These are phyloP conservation scores for Elaeagnus macrophylla DNA, from an alignment of 306 rosid genomes.

Conservation along the genomic window DNA sequence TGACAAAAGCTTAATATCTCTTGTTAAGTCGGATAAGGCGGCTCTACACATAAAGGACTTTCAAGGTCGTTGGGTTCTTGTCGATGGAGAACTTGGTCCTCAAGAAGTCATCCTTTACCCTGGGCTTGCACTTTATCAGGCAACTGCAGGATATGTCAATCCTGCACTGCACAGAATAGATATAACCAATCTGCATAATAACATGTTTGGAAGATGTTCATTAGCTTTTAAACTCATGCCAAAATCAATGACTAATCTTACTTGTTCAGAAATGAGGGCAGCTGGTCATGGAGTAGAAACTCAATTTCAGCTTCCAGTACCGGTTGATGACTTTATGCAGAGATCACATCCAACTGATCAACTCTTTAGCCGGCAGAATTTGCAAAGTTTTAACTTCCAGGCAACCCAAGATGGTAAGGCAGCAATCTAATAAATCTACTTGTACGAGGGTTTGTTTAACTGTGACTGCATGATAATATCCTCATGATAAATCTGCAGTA, in stretches of 20 bases:
- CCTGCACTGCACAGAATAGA: conserved; percentile 81
- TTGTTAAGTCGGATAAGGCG: conserved; percentile 77
- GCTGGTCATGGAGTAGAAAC: conserved; percentile 94
- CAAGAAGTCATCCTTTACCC: conserved; percentile 92
- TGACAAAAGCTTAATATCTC: conserved; percentile 81
- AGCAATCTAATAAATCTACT: conserved; percentile 12
- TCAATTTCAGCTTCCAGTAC: conserved; percentile 83
- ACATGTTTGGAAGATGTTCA: conserved; percentile 75
- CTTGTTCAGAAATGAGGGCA: conserved; percentile 94
- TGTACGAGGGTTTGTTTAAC: not conserved
- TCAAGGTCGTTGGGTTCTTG: conserved; percentile 87
- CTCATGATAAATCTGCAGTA: not conserved
- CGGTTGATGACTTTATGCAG: conserved; percentile 97
- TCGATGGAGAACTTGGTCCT: conserved; percentile 86
- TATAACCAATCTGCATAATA: conserved; percentile 49
- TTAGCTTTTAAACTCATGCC: conserved; percentile 83
- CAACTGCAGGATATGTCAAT: conserved; percentile 92
- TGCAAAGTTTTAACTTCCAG: conserved; percentile 70
- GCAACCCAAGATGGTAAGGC: conserved; percentile 73
- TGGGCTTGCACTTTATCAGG: conserved; percentile 95
- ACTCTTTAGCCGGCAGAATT: conserved; percentile 57
- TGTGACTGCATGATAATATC: not conserved
- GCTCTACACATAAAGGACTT: conserved; percentile 74
- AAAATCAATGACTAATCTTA: conserved; percentile 76
- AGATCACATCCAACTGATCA: conserved; percentile 71